Base-by-base conservation (phyloP, 2,329 filamentous ascomycete genomes). In the Diaporthe amygdali region DNA sequence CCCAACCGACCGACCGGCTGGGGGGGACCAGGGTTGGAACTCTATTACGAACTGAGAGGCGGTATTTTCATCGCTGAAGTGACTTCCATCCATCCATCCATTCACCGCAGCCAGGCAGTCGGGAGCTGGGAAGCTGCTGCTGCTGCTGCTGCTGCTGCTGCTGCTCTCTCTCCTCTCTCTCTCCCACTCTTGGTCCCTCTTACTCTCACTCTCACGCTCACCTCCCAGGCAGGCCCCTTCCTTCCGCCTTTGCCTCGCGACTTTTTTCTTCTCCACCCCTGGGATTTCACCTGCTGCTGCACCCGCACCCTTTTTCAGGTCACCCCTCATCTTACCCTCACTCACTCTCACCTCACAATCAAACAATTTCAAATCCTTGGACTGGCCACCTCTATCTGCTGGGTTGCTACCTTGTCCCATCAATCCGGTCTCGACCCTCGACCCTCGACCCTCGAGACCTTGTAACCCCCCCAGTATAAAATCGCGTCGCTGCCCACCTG, bases 391-490 rank as follows among this genome's bases (percentile, higher is more conserved):
- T 56, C 54, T 49, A 51, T 54, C 59, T 52, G 49, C 70, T 52
- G 66, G 66, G 66, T 54, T 67, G 32, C 39, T 46, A 67, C 51
- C 61, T 56, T 67, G 37, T 56, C 39, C 55, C 56, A 69, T 41
- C 68, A 68, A 51, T 66, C 22, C 22, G 54, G 63, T 49, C 55
- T 68, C 64, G 49, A 59, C 71, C 71, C 61, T 47, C 52, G 32
- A 41, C 25, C 54, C 68, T 66, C 68, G 59, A 64, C 51, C 55
- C 68, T 63, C 61, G 66, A 47, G 66, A 66, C 70, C 70, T 72
- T 68, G 69, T 72, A 71, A 71, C 71, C 71, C 37, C 37, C 56
- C 71, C 71, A 71, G 64, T 71, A 71, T 71, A 71, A 72, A 71
- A 68, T 72, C 71, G 68, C 55, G 61, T 72, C 61, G 63, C 51